phyloP scores from a whole-genome alignment of 2,329 filamentous ascomycete species.

The Trichophyton mentagrophytes region DNA sequence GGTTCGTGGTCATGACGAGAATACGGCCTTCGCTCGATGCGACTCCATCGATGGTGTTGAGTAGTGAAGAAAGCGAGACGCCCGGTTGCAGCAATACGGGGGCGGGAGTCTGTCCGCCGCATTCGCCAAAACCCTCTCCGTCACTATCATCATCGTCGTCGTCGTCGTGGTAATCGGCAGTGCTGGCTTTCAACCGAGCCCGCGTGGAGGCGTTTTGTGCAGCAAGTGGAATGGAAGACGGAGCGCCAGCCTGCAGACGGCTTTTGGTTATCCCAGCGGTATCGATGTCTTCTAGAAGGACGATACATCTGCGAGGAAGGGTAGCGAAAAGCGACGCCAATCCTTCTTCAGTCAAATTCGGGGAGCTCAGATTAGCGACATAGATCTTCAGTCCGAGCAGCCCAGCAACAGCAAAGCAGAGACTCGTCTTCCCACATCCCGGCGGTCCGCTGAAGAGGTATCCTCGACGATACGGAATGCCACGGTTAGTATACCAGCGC shows the following conservation, averaged over 20 bases:
- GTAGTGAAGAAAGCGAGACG: slow-evolving; percentile 53
- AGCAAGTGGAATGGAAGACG: background rate
- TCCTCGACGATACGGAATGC: slow-evolving; percentile 63
- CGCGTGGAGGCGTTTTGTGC: background rate
- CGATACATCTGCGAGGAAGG: slow-evolving; percentile 35
- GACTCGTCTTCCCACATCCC: slow-evolving; percentile 59
- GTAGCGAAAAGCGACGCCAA: slow-evolving; percentile 52
- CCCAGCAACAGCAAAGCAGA: slow-evolving; percentile 55
- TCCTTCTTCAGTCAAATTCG: slow-evolving; percentile 50
- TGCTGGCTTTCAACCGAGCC: background rate
- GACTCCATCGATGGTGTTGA: slow-evolving; percentile 60
- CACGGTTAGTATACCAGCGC: slow-evolving; percentile 24
- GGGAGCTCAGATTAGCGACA: slow-evolving; percentile 50
- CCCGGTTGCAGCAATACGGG: slow-evolving; percentile 16
- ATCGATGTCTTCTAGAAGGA: slow-evolving; percentile 66
- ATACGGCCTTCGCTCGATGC: slow-evolving; percentile 49
- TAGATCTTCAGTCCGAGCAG: slow-evolving; percentile 56
- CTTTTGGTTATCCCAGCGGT: slow-evolving; percentile 55
- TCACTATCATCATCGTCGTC: background rate
- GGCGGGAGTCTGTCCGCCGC: background rate
- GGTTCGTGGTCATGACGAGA: slow-evolving; percentile 47
- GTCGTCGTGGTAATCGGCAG: background rate
- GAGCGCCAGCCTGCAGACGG: slow-evolving; percentile 1
- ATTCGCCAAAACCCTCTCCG: slow-evolving; percentile 5
- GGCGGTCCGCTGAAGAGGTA: slow-evolving; percentile 45